These are phyloP conservation scores for Phytophthora cactorum DNA, from an alignment of 352 stramenopile species.

Conservation along the genomic window DNA sequence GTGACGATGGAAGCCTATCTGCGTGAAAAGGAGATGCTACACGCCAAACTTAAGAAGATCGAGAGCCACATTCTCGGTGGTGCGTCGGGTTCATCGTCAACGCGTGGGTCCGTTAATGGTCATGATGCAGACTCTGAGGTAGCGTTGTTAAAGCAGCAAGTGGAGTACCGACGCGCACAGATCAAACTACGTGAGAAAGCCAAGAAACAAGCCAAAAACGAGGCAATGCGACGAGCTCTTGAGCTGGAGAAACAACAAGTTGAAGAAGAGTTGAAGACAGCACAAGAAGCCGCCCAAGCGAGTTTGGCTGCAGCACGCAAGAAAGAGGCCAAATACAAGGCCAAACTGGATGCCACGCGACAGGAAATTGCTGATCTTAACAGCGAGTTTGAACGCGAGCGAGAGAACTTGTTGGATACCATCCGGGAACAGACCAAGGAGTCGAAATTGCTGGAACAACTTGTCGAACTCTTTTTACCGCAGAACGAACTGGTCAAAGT, in stretches of 20 bases:
- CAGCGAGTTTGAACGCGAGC: conserved; percentile 87
- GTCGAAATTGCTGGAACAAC: conserved; percentile 86
- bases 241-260: conserved; percentile 78
- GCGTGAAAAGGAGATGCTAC: conserved; percentile 66
- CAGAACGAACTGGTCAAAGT: conserved; percentile 90
- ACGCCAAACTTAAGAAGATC: conserved; percentile 79
- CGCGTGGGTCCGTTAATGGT: conserved; percentile 8
- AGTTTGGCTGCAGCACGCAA: conserved; percentile 61
- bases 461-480: conserved; percentile 85
- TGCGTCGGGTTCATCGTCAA: conserved; percentile 29
- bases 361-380: conserved; percentile 88
- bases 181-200: conserved; percentile 83
- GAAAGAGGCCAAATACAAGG: conserved; percentile 69
- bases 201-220: conserved; percentile 70
- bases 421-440: conserved; percentile 92
- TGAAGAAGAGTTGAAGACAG: conserved; percentile 73
- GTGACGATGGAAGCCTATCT: conserved; percentile 69
- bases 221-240: conserved; percentile 60
- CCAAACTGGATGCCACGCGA: conserved; percentile 76
- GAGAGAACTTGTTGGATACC: conserved; percentile 85
- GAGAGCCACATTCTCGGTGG: conserved; percentile 80
- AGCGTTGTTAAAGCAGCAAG: conserved; percentile 78
- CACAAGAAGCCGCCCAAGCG: conserved; percentile 70
- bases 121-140: conserved; percentile 67
- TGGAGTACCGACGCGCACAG: conserved; percentile 79